Conservation (phyloP, 108 stramenopile genomes). For the Poteriospumella lacustris region DNA sequence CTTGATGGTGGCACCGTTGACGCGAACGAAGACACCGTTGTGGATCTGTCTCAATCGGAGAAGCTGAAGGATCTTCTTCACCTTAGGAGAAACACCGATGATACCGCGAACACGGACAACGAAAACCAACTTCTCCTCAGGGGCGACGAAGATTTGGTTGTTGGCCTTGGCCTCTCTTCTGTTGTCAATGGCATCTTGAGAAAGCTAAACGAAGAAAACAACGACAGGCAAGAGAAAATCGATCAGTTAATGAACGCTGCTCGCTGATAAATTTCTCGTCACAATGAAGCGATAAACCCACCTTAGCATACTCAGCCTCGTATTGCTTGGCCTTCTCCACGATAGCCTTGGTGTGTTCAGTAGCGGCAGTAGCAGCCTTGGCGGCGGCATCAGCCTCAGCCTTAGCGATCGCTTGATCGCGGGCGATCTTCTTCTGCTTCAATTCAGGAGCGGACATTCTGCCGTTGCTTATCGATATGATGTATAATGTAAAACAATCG, state of each 20-base stretch:
- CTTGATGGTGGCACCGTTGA: conserved; percentile 96
- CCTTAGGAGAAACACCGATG: conserved; percentile 97
- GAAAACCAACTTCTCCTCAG: conserved; percentile 88
- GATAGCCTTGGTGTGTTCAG: conserved; percentile 1
- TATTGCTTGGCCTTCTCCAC: neutral
- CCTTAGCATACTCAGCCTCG: neutral
- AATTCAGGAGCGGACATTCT: conserved; percentile 17
- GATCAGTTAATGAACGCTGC: too few relatives aligned
- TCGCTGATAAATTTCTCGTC: too few relatives aligned
- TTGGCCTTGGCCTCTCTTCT: conserved; percentile 90
- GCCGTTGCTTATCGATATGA: too few relatives aligned
- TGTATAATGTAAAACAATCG: too few relatives aligned
- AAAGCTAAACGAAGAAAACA: neutral
- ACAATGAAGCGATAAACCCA: neutral
- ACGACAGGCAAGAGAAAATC: too few relatives aligned
- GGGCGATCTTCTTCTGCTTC: conserved; percentile 19
- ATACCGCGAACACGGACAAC: conserved; percentile 98
- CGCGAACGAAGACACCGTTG: conserved; percentile 96
- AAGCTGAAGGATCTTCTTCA: conserved; percentile 89
- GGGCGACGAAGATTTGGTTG: conserved; percentile 91
- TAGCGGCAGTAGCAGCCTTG: neutral
- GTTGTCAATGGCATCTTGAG: conserved; percentile 70
- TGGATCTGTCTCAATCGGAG: conserved; percentile 99
- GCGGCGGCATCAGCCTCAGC: neutral
- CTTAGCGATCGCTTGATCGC: neutral